phyloP scores from a whole-genome alignment of 352 stramenopile species.

The Pythium periplocum region DNA sequence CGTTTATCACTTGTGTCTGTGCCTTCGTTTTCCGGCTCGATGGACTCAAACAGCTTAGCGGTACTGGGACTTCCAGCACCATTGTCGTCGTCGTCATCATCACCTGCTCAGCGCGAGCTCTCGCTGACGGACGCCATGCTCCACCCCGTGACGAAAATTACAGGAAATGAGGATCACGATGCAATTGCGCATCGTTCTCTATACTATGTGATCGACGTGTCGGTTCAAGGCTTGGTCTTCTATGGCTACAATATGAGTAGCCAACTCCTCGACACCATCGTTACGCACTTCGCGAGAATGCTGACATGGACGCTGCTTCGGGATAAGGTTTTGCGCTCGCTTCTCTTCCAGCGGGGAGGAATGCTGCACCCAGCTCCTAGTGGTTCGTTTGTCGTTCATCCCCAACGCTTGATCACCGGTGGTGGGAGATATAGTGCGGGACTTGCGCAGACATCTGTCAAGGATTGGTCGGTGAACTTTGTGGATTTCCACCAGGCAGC shows the following conservation, averaged over 20 bases:
- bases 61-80: conserved; percentile 7
- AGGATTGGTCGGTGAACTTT: conserved; percentile 30
- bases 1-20: conserved; percentile 28
- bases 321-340: conserved; percentile 44
- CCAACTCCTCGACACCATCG: conserved; percentile 48
- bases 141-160: conserved; percentile 12
- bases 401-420: conserved; percentile 33
- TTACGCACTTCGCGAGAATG: conserved; percentile 44
- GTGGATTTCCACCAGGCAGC: conserved; percentile 46
- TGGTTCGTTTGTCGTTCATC: conserved; percentile 56
- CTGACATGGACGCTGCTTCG: conserved; percentile 74
- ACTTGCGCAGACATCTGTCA: conserved; percentile 22
- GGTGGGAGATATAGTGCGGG: conserved; percentile 18
- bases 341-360: conserved; percentile 61
- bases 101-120: conserved; percentile 21
- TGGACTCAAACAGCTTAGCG: conserved; percentile 31
- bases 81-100: conserved; percentile 10
- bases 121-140: conserved; percentile 56
- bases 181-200: conserved; percentile 40
- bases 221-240: conserved; percentile 42
- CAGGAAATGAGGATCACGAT: not conserved
- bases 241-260: conserved; percentile 81
- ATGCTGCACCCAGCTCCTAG: conserved; percentile 35
- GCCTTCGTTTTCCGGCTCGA: conserved; percentile 4
- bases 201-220: conserved; percentile 74